Percentiles rank a stretch among this genome's conserved stretches.
phyloP scores from a whole-genome alignment of 1,284 basidiomycete species.

The Heliocybe sulcata region DNA sequence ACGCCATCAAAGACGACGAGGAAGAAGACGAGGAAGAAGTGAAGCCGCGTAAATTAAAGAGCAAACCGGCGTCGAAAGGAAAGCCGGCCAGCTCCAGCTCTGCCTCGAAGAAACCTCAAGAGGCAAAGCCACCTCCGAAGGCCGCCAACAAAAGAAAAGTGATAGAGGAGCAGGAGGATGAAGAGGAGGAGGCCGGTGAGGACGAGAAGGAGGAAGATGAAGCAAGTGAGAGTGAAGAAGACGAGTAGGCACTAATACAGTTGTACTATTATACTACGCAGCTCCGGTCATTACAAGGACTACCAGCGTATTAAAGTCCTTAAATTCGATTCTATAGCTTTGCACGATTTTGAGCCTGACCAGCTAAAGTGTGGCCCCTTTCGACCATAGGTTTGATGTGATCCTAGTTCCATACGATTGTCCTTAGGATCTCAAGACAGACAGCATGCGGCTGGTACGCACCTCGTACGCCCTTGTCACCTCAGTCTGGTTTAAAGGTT shows the following conservation, averaged over 20 bases:
- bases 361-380: slow-evolving; percentile 31
- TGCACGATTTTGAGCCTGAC: not conserved
- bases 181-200: slow-evolving; percentile 11
- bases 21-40: slow-evolving; percentile 23
- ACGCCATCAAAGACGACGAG: slow-evolving; percentile 17
- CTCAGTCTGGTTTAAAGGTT: slow-evolving; percentile 55
- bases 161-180: slow-evolving; percentile 12
- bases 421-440: not conserved
- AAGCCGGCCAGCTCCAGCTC: not conserved
- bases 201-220: slow-evolving; percentile 20
- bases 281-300: no score
- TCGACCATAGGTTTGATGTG: slow-evolving; percentile 41
- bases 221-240: slow-evolving; percentile 3
- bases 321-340: slow-evolving; percentile 15
- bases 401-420: slow-evolving; percentile 20
- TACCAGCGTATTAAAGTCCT: no score
- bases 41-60: slow-evolving; percentile 12
- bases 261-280: no score
- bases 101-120: not conserved
- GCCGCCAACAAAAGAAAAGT: slow-evolving; percentile 10
- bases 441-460: slow-evolving; percentile 8
- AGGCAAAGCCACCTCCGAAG: slow-evolving; percentile 9
- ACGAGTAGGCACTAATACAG: not conserved
- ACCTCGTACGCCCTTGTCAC: slow-evolving; percentile 50
- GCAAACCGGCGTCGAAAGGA: slow-evolving; percentile 10